Evolutionary conservation across 1,284 basidiomycete genomes (phyloP).

Genomic region (Leccinum griseonigrum): DNA sequence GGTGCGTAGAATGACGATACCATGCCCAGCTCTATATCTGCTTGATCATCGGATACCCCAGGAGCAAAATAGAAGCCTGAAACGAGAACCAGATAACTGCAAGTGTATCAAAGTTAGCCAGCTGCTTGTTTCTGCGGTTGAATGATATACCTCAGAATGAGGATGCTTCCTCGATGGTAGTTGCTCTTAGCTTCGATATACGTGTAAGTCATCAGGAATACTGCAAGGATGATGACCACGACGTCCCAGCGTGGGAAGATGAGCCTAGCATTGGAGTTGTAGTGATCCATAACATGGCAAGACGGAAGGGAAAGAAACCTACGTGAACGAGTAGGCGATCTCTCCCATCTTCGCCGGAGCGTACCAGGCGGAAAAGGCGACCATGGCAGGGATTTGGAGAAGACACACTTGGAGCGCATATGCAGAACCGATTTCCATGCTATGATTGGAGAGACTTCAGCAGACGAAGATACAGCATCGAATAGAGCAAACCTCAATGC

Average conservation of each 20-base stretch:
- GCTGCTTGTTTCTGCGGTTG: background rate
- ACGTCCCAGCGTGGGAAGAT: constrained; percentile 99
- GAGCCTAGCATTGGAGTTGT: constrained; percentile 51
- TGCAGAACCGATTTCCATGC: constrained; percentile 99
- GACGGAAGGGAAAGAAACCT: constrained; percentile 29
- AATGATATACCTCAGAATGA: constrained; percentile 74
- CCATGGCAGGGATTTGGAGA: constrained; percentile 98
- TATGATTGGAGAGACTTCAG: constrained; percentile 34
- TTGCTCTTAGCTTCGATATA: constrained; percentile 98
- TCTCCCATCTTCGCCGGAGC: constrained; percentile 80
- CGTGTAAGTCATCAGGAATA: constrained; percentile 98
- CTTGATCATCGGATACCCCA: constrained; percentile 24
- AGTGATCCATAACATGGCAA: background rate
- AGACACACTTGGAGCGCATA: constrained; percentile 98
- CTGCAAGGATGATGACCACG: constrained; percentile 89
- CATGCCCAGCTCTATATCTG: constrained; percentile 11
- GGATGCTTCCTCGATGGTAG: constrained; percentile 92
- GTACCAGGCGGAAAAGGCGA: constrained; percentile 96
- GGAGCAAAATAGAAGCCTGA: constrained; percentile 63
- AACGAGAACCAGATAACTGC: constrained; percentile 56
- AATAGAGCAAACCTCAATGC: constrained; percentile 73
- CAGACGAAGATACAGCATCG: background rate
- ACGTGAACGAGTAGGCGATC: constrained; percentile 88
- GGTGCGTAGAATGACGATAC: constrained; percentile 4
- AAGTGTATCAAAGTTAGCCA: constrained; percentile 3